phyloP scores from a whole-genome alignment of 1,139 yeast genomes.

The Diutina scorzettiae region DNA sequence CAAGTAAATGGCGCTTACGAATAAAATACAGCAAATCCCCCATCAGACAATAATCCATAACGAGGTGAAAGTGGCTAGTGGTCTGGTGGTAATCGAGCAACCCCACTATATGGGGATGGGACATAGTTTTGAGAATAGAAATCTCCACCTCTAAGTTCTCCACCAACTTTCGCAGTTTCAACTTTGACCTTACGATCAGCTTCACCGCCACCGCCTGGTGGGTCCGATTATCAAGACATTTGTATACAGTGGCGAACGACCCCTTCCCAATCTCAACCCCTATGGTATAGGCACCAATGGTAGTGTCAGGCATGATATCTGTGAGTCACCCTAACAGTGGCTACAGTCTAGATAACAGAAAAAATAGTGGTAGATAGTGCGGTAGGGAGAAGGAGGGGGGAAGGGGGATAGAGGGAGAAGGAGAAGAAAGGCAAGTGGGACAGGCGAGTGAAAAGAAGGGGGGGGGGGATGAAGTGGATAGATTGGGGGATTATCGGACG shows the following conservation, averaged over 20 bases:
- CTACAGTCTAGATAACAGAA: no score
- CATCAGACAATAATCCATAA: conserved; percentile 95
- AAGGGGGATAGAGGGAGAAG: no score
- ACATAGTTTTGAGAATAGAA: conserved; percentile 68
- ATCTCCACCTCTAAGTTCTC: conserved; percentile 91
- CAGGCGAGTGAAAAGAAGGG: no score
- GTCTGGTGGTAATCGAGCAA: conserved; percentile 76
- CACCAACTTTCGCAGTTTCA: conserved; percentile 73
- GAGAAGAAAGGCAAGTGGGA: no score
- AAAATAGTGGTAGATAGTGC: no score
- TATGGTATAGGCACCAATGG: conserved; percentile 35
- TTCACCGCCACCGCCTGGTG: conserved; percentile 72
- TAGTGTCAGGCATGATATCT: background rate
- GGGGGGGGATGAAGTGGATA: no score
- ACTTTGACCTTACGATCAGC: conserved; percentile 70
- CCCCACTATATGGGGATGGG: conserved; percentile 88
- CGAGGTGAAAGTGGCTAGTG: conserved; percentile 65
- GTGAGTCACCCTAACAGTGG: no score
- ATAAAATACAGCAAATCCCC: conserved; percentile 89
- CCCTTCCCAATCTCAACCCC: conserved; percentile 87
- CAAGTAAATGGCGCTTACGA: conserved; percentile 59
- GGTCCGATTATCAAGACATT: conserved; percentile 30
- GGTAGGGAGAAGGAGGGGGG: no score
- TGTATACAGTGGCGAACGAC: conserved; percentile 86
- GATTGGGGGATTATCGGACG: no score